Percentiles rank a stretch among this genome's conserved stretches.
phyloP scores from a whole-genome alignment of 2,329 filamentous ascomycete species.

The Metarhizium rileyi region DNA sequence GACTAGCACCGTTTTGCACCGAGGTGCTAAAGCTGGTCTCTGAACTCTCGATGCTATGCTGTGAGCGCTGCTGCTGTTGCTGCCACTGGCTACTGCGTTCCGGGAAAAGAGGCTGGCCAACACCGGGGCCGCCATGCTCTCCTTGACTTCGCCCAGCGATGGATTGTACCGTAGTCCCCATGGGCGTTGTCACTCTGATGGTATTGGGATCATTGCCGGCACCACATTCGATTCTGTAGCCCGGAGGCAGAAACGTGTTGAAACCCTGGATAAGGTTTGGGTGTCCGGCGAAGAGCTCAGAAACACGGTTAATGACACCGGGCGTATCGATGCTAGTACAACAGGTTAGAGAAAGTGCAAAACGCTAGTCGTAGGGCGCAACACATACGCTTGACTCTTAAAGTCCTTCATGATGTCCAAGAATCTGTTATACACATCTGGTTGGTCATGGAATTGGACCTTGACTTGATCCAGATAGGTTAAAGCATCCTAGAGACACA shows the following conservation, averaged over 20 bases:
- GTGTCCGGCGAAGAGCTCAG: constrained; percentile 89
- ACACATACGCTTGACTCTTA: constrained; percentile 82
- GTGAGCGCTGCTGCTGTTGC: constrained; percentile 40
- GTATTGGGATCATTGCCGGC: constrained; percentile 90
- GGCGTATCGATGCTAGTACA: constrained; percentile 75
- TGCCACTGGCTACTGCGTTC: constrained; percentile 46
- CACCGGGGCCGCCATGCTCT: constrained; percentile 24
- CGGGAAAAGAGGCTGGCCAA: constrained; percentile 35
- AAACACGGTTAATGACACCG: constrained; percentile 93
- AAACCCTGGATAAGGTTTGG: constrained; percentile 95
- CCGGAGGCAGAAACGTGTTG: constrained; percentile 92
- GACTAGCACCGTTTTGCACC: constrained; percentile 37
- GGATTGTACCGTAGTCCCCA: constrained; percentile 90
- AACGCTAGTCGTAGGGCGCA: constrained; percentile 32
- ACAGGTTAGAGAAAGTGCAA: constrained; percentile 62
- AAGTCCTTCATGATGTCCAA: constrained; percentile 99
- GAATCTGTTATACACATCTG: constrained; percentile 94
- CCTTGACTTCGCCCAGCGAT: constrained; percentile 53
- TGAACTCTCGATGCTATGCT: constrained; percentile 52
- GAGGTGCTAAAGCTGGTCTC: constrained; percentile 53
- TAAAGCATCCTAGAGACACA: constrained; percentile 50
- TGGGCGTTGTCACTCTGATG: constrained; percentile 92
- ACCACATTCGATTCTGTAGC: constrained; percentile 94
- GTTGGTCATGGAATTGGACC: constrained; percentile 92
- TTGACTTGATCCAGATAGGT: constrained; percentile 98